phyloP scores from a whole-genome alignment of 768 basidiomycete species.

The Xerocomus potaroensis region DNA sequence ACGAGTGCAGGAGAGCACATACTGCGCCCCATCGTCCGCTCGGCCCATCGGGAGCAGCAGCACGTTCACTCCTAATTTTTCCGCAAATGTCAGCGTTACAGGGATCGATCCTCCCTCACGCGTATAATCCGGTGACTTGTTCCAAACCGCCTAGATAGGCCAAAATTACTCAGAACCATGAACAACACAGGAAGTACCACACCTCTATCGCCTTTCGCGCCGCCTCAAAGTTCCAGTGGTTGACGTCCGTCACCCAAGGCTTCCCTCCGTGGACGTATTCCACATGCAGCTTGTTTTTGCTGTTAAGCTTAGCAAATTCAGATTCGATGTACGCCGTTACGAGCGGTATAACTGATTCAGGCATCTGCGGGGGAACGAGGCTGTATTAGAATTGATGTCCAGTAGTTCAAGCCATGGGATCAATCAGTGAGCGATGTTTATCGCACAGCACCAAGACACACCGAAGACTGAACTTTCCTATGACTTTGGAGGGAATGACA shows the following conservation, averaged over 20 bases:
- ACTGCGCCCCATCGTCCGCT: conserved; percentile 94
- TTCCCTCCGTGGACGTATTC: conserved; percentile 78
- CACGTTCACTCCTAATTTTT: conserved; percentile 82
- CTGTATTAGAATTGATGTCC: too few species aligned
- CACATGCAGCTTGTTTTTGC: conserved; percentile 74
- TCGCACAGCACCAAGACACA: conserved; percentile 31
- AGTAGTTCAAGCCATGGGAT: too few species aligned
- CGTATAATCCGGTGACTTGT: conserved; percentile 73
- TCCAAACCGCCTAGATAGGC: conserved; percentile 48
- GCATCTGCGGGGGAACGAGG: conserved; percentile 84
- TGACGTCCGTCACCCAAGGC: conserved; percentile 82
- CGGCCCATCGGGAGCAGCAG: conserved; percentile 89
- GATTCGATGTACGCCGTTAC: conserved; percentile 65
- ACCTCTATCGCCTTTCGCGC: conserved; percentile 84
- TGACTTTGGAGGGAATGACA: conserved; percentile 86
- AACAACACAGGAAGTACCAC: neutral
- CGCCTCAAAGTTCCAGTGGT: conserved; percentile 93
- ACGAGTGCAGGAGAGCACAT: conserved; percentile 28
- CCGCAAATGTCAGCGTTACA: conserved; percentile 90
- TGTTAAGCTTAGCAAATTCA: conserved; percentile 82
- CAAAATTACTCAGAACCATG: neutral
- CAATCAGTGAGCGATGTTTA: neutral
- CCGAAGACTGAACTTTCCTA: conserved; percentile 94
- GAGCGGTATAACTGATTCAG: conserved; percentile 65
- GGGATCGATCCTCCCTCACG: conserved; percentile 95